These are phyloP conservation scores for Thelonectria rubi DNA, from an alignment of 2,329 filamentous ascomycete species.

Conservation along the genomic window DNA sequence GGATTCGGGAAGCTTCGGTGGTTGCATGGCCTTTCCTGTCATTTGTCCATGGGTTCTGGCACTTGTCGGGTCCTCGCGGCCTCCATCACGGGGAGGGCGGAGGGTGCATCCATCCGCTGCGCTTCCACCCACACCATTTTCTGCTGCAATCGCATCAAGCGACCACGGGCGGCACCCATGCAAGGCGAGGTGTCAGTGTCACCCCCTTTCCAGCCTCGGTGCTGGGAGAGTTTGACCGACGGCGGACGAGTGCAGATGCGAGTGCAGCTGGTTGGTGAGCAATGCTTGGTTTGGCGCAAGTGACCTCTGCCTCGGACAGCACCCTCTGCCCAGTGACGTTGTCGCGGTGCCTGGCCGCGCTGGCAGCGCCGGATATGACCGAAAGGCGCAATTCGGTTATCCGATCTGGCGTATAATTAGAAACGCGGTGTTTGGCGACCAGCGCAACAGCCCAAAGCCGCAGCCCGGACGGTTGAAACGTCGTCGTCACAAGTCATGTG, in stretches of 20 bases:
- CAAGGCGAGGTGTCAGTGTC: slow-evolving; percentile 4
- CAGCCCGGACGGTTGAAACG: background rate
- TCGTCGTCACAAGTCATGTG: slow-evolving; percentile 13
- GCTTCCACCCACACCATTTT: slow-evolving; percentile 9
- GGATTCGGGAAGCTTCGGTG: background rate
- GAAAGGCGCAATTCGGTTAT: slow-evolving; percentile 6
- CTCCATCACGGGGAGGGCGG: background rate
- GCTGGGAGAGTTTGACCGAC: background rate
- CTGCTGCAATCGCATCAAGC: background rate
- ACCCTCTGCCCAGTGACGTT: slow-evolving; percentile 4
- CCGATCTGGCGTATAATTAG: slow-evolving; percentile 19
- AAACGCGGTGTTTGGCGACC: slow-evolving; percentile 10
- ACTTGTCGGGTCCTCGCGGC: background rate
- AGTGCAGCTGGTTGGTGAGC: background rate
- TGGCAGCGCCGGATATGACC: slow-evolving; percentile 5
- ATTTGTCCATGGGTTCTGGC: background rate
- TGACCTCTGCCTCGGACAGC: slow-evolving; percentile 6
- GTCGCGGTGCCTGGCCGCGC: slow-evolving; percentile 2
- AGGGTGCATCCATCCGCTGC: background rate
- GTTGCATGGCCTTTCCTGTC: background rate
- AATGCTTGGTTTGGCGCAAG: background rate
- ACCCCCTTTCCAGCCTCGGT: background rate
- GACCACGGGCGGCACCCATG: background rate
- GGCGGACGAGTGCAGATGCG: background rate
- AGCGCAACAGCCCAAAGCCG: slow-evolving; percentile 8